Evolutionary conservation across 2,329 filamentous ascomycete genomes (phyloP).

Genomic region (Oidium heveae): DNA sequence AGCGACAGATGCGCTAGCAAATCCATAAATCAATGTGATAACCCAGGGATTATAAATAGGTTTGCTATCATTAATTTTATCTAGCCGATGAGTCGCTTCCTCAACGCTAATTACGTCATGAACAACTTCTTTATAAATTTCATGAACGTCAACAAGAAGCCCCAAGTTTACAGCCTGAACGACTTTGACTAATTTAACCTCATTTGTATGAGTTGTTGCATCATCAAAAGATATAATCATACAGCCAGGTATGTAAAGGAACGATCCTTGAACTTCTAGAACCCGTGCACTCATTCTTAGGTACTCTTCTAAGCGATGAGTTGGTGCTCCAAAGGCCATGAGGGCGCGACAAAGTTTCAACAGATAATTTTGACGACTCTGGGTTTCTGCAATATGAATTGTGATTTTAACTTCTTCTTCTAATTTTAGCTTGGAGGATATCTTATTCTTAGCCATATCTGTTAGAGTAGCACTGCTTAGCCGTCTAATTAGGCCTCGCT

Average conservation of each 20-base stretch:
- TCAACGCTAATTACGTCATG: slow-evolving; percentile 51
- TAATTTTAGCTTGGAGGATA: slow-evolving; percentile 9
- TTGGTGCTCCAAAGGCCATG: slow-evolving; percentile 78
- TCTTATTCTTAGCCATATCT: slow-evolving; percentile 6
- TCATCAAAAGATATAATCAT: slow-evolving; percentile 91
- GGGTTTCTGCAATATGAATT: slow-evolving; percentile 37
- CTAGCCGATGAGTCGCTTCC: slow-evolving; percentile 36
- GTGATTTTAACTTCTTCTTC: slow-evolving; percentile 22
- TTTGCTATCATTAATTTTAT: slow-evolving; percentile 24
- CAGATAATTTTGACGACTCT: slow-evolving; percentile 61
- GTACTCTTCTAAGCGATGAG: slow-evolving; percentile 76
- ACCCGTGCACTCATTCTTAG: slow-evolving; percentile 77
- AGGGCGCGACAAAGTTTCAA: slow-evolving; percentile 63
- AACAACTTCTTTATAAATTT: slow-evolving; percentile 62
- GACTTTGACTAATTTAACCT: slow-evolving; percentile 49
- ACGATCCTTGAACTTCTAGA: slow-evolving; percentile 70
- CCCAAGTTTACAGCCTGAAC: slow-evolving; percentile 48
- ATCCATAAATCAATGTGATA: slow-evolving; percentile 38
- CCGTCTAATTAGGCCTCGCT: slow-evolving; percentile 11
- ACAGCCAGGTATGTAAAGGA: slow-evolving; percentile 70
- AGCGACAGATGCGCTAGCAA: slow-evolving; percentile 45
- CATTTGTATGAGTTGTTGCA: slow-evolving; percentile 44
- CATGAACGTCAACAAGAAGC: slow-evolving; percentile 46
- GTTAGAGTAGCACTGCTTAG: slow-evolving; percentile 9
- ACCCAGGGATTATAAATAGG: slow-evolving; percentile 25